These are phyloP conservation scores for Fraxinus anomala DNA, from an alignment of 257 asterid species.

Conservation along the genomic window DNA sequence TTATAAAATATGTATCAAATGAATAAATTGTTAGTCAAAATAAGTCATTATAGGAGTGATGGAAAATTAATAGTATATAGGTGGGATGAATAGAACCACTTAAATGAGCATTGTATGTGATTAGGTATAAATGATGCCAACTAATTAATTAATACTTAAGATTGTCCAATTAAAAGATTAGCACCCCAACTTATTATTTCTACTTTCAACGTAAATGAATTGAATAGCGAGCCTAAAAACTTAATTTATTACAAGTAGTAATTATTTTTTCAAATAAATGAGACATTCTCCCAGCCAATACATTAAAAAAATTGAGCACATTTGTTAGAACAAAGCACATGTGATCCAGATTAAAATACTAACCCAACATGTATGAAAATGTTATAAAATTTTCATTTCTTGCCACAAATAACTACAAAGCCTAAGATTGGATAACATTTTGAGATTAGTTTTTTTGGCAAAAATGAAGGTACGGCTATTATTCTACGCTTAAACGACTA, in stretches of 20 bases:
- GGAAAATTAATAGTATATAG: not conserved
- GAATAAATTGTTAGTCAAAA: not conserved
- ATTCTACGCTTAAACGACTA: no score
- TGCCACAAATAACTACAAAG: not conserved
- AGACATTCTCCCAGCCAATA: constrained; percentile 24
- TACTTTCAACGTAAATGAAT: not conserved
- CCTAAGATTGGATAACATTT: not conserved
- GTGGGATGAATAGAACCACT: not conserved
- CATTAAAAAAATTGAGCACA: not conserved
- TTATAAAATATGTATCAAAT: not conserved
- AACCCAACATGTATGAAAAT: not conserved
- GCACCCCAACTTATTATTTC: not conserved
- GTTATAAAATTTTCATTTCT: not conserved
- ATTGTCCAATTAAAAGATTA: not conserved
- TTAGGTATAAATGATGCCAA: not conserved
- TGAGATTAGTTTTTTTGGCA: no score
- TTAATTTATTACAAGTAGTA: constrained; percentile 17
- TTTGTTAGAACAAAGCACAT: not conserved
- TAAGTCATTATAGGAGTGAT: constrained; percentile 6
- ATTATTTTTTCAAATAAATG: not conserved
- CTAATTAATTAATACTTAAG: not conserved
- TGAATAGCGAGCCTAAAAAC: not conserved
- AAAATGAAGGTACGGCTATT: not conserved
- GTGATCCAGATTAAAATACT: constrained; percentile 13
- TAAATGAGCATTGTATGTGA: not conserved